Conservation (phyloP, 2,329 filamentous ascomycete species). For the Stemphylium vesicarium region DNA sequence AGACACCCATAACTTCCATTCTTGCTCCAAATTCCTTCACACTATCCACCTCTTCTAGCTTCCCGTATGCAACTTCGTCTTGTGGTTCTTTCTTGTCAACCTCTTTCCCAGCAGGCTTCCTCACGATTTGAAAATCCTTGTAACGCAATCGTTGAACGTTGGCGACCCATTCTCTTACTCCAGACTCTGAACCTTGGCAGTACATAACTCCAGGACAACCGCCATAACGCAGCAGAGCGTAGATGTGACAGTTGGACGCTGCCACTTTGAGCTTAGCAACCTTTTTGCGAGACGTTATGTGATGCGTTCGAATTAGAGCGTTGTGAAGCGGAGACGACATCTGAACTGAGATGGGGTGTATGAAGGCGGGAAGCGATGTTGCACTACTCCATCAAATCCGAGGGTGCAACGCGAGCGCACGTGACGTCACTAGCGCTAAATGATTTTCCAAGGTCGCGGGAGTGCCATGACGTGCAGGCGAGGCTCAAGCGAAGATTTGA, state of each 20-base stretch:
- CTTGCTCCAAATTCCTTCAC: constrained; percentile 68
- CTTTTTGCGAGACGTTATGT: constrained; percentile 83
- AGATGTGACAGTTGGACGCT: constrained; percentile 65
- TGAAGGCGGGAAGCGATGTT: neutral
- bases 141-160: constrained; percentile 70
- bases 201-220: constrained; percentile 80
- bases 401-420: constrained; percentile 21
- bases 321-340: constrained; percentile 51
- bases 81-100: neutral
- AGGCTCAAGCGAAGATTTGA: constrained; percentile 14
- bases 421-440: constrained; percentile 39
- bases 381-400: neutral
- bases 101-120: constrained; percentile 55
- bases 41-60: constrained; percentile 63
- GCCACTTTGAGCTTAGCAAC: constrained; percentile 68
- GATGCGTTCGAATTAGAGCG: constrained; percentile 77
- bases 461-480: constrained; percentile 21
- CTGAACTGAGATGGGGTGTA: neutral
- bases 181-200: constrained; percentile 66
- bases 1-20: constrained; percentile 67
- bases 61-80: constrained; percentile 32
- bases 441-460: constrained; percentile 22
- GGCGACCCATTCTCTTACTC: constrained; percentile 68
- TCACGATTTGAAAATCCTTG: constrained; percentile 73
- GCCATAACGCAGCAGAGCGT: constrained; percentile 70